These are phyloP conservation scores for Lactarius tabidus DNA, from an alignment of 768 basidiomycete species.

Conservation along the genomic window DNA sequence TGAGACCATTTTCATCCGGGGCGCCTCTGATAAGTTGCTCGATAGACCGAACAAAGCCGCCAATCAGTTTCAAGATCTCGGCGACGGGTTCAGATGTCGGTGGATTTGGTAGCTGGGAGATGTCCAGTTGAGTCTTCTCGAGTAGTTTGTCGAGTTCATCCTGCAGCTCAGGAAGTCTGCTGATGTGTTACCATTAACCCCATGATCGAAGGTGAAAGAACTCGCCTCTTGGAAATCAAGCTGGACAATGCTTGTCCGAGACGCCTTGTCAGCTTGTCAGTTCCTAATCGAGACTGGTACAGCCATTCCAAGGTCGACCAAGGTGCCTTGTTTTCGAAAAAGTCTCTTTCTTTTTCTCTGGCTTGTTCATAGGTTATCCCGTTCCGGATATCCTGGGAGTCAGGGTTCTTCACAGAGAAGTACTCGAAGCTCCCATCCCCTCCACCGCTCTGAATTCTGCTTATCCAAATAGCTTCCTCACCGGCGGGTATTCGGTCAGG, in stretches of 20 bases:
- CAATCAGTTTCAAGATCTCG: conserved; percentile 47
- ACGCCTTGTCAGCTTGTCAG: conserved; percentile 16
- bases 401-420: conserved; percentile 25
- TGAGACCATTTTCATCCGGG: conserved; percentile 45
- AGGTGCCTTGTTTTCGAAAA: conserved; percentile 12
- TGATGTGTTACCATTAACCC: neutral
- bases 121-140: conserved; percentile 31
- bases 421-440: conserved; percentile 9
- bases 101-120: conserved; percentile 39
- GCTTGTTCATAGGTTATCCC: conserved; percentile 24
- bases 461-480: conserved; percentile 17
- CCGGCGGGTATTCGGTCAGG: conserved; percentile 20
- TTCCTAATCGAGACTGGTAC: conserved; percentile 20
- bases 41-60: conserved; percentile 45
- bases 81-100: conserved; percentile 51
- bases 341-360: conserved; percentile 11
- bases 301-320: conserved; percentile 21
- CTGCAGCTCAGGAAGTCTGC: conserved; percentile 58
- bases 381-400: conserved; percentile 13
- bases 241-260: conserved; percentile 12
- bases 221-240: conserved; percentile 23
- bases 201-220: neutral
- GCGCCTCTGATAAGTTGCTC: conserved; percentile 47
- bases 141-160: conserved; percentile 48
- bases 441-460: conserved; percentile 7